These are phyloP conservation scores for Nitzschia sp. DNA, from an alignment of 108 stramenopile genomes.

Conservation along the genomic window DNA sequence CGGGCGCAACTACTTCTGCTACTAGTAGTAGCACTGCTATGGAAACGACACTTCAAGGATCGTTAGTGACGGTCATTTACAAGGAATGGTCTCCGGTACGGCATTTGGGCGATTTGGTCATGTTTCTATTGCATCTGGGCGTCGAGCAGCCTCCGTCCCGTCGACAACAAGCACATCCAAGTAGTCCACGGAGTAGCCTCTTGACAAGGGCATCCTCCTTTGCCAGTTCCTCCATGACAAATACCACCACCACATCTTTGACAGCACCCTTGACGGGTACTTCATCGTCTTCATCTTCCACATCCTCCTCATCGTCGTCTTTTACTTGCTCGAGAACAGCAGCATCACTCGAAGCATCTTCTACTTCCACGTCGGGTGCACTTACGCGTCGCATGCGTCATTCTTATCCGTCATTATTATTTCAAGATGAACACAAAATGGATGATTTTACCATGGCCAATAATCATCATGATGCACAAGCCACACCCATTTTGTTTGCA, in stretches of 20 bases:
- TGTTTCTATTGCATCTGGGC: slow-evolving; percentile 34
- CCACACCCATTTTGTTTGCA: slow-evolving; percentile 14
- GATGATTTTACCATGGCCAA: neutral
- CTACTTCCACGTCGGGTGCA: neutral
- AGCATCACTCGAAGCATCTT: neutral
- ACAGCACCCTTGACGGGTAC: neutral
- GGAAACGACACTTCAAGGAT: slow-evolving; percentile 30
- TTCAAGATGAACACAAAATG: slow-evolving; percentile 17
- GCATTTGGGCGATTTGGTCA: slow-evolving; percentile 56
- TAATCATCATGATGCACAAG: neutral
- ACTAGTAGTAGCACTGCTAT: neutral
- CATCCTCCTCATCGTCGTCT: neutral
- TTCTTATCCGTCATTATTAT: neutral
- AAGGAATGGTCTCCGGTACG: slow-evolving; percentile 59
- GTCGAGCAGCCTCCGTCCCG: neutral
- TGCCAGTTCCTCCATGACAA: neutral
- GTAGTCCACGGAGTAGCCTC: too few relatives aligned
- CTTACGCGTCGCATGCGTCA: neutral
- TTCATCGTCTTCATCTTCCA: neutral
- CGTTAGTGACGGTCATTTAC: slow-evolving; percentile 44
- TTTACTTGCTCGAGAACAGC: neutral
- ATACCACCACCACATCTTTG: neutral
- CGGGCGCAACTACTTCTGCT: neutral
- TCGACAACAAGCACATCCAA: too few relatives aligned
- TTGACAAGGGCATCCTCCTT: neutral